Evolutionary conservation across 768 basidiomycete genomes (phyloP), one percentile per base, ranked within the genome.

Genomic region (Boletus pseudopeckii): DNA sequence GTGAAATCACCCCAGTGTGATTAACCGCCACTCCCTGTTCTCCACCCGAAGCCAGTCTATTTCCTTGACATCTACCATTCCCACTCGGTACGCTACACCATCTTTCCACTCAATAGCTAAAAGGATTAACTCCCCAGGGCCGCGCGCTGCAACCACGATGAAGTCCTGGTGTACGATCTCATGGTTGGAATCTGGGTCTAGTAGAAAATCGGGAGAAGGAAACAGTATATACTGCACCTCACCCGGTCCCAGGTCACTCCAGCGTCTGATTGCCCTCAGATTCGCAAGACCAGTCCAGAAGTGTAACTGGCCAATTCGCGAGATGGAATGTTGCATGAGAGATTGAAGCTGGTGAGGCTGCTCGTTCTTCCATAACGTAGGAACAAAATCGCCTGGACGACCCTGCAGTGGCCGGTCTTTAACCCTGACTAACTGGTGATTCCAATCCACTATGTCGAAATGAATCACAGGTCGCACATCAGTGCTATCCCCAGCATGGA

Each of bases 201-300:
- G 48, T 14, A 22, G 5, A n/a, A 34, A 17, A 28, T 39, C 10
- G 6, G 22, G 37, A 13, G 28, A 2, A 42, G 42, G 38, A 11
- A 44, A 44, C 4, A 50, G 48, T 7, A 10, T 24, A 17, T 50
- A 60, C 4, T 45, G 26, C 11, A 30, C 20, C 3, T 17, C 32
- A 20, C 32, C 50, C 6, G 17, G 30, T 3, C 45, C 46, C 1
- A 3, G 1, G 7, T 13, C 20, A 15, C 40, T 22, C 38, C 26
- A 11, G 1, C 20, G 5, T 37, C 54, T 51, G 22, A 44, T 9
- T 0, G 7, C 43, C 17, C 10, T 48, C 30, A 49, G 3, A 11
- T 42, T 60, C 5, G 49, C 61, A 39, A 43, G 3, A 32, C 48
- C 52, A 2, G 61, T 63, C 61, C 61, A 62, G n/a, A 63, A 62